These are phyloP conservation scores for Elsinoe arachidis DNA, from an alignment of 2,329 filamentous ascomycete species.

Conservation along the genomic window DNA sequence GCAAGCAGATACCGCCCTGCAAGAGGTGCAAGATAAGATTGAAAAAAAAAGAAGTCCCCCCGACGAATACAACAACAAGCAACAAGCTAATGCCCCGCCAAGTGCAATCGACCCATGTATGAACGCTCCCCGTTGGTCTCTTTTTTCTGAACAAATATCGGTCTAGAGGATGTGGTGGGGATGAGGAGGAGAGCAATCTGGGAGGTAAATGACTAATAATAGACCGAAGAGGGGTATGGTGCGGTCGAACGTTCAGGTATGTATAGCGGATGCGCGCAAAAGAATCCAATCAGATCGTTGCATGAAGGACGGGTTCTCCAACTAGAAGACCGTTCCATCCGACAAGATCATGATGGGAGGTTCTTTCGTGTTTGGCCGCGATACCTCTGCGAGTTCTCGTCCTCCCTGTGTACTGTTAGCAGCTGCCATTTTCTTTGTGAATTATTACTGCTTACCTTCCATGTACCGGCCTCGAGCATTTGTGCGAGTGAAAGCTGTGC, in stretches of 20 bases:
- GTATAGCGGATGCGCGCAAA: conserved; percentile 10
- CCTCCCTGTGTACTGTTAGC: conserved; percentile 57
- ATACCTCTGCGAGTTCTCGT: conserved; percentile 90
- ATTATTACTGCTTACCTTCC: conserved; percentile 64
- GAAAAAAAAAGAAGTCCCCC: background rate
- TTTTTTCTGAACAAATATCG: background rate
- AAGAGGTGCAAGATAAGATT: background rate
- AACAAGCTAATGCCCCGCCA: conserved; percentile 2
- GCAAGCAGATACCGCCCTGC: conserved; percentile 12
- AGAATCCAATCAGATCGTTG: conserved; percentile 12
- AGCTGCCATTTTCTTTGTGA: background rate
- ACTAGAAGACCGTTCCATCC: conserved; percentile 88
- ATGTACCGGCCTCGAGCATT: conserved; percentile 89
- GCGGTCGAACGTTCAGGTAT: conserved; percentile 10
- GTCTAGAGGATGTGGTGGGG: background rate
- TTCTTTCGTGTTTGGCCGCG: conserved; percentile 90
- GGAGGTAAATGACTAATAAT: conserved; percentile 7
- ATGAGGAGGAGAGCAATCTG: conserved; percentile 5
- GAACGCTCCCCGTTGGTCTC: background rate
- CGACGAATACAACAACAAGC: conserved; percentile 6
- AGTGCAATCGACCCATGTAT: background rate
- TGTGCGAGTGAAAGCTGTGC: conserved; percentile 72
- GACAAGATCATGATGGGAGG: conserved; percentile 93
- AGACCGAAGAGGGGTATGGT: conserved; percentile 11
- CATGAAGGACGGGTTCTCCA: conserved; percentile 9